phyloP scores from a whole-genome alignment of 2,329 filamentous ascomycete genomes.

The Alternaria longipes region DNA sequence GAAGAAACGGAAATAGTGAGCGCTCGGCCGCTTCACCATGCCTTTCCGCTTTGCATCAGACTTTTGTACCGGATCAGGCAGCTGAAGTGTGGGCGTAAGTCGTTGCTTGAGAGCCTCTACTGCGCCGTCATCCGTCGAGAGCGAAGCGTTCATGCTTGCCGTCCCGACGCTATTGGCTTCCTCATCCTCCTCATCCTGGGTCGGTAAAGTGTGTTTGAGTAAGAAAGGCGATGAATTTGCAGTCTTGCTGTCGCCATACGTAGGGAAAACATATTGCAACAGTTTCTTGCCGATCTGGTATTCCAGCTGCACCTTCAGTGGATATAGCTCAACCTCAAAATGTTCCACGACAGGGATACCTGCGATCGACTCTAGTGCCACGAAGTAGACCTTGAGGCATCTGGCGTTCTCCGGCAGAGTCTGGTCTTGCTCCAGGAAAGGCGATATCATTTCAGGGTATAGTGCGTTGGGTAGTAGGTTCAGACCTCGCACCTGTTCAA shows the following conservation, averaged over 20 bases:
- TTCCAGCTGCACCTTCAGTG: conserved; percentile 92
- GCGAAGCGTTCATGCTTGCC: conserved; percentile 28
- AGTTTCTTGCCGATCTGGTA: conserved; percentile 90
- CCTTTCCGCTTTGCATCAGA: conserved; percentile 39
- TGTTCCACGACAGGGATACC: conserved; percentile 97
- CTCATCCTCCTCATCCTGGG: conserved; percentile 60
- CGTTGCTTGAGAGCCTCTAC: conserved; percentile 82
- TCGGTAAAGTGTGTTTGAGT: conserved; percentile 61
- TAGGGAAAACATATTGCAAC: conserved; percentile 98
- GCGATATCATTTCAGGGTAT: conserved; percentile 95
- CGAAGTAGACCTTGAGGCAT: conserved; percentile 95
- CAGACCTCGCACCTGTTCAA: conserved; percentile 85
- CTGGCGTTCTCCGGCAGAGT: conserved; percentile 69
- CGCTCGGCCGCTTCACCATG: conserved; percentile 36
- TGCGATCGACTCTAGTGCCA: conserved; percentile 97
- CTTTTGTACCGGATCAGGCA: conserved; percentile 55
- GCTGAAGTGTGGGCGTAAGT: conserved; percentile 79
- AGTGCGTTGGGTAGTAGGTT: conserved; percentile 90
- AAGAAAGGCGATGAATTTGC: conserved; percentile 71
- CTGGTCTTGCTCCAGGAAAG: conserved; percentile 75
- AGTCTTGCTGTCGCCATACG: conserved; percentile 63
- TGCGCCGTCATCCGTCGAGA: conserved; percentile 58
- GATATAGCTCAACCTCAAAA: conserved; percentile 93
- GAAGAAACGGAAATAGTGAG: conserved; percentile 50
- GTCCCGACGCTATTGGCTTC: conserved; percentile 44